phyloP scores from a whole-genome alignment of 2,329 filamentous ascomycete species.

The Tolypocladium tundrense region DNA sequence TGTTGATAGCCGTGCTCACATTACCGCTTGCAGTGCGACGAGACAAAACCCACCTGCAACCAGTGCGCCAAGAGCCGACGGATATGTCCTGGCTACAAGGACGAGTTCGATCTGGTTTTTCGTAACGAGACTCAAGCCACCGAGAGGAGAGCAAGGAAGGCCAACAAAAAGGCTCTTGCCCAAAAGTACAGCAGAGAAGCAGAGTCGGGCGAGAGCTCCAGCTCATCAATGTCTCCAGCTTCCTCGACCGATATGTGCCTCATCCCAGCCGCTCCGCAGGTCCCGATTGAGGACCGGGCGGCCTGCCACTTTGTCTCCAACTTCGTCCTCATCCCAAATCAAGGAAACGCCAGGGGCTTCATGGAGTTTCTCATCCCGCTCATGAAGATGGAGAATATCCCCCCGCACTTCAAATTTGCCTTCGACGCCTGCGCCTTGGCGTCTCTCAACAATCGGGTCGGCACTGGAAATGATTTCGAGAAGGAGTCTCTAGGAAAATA shows the following conservation, averaged over 20 bases:
- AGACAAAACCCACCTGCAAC: constrained; percentile 54
- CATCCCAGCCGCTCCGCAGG: constrained; percentile 22
- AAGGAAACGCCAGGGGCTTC: constrained; percentile 42
- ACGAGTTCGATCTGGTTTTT: constrained; percentile 63
- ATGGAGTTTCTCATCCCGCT: constrained; percentile 50
- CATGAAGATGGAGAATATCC: constrained; percentile 31
- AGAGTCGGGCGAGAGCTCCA: constrained; percentile 7
- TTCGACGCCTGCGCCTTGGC: constrained; percentile 52
- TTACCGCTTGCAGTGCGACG: constrained; percentile 44
- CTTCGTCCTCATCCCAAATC: constrained; percentile 44
- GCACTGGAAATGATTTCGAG: constrained; percentile 20
- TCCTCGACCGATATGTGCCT: constrained; percentile 5
- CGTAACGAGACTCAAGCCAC: constrained; percentile 63
- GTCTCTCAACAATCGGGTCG: constrained; percentile 41
- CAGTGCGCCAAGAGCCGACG: constrained; percentile 55
- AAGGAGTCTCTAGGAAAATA: constrained; percentile 40
- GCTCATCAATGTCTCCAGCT: constrained; percentile 6
- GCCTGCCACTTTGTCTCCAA: constrained; percentile 51
- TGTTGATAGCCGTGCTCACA: not conserved
- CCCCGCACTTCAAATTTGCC: constrained; percentile 41
- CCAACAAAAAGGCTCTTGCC: constrained; percentile 35
- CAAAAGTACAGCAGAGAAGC: constrained; percentile 21
- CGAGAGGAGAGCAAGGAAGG: constrained; percentile 49
- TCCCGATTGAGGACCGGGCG: constrained; percentile 44
- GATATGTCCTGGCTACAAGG: constrained; percentile 57